Conservation (phyloP, 2,329 filamentous ascomycete species). For the Tothia fuscella region DNA sequence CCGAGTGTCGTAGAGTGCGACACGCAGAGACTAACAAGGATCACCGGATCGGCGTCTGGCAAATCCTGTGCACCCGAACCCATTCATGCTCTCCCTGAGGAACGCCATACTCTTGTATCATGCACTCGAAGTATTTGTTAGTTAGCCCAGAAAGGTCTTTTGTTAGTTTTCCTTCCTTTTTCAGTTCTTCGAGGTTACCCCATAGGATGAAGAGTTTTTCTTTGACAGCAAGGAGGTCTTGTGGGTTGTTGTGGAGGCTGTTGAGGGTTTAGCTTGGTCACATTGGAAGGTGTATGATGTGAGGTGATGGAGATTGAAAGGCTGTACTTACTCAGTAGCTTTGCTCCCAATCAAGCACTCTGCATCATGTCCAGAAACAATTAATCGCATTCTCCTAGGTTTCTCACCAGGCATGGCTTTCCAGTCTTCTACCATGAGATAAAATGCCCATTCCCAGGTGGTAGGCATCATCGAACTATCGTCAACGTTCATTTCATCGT, state of each 20-base stretch:
- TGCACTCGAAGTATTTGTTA: constrained; percentile 35
- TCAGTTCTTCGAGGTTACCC: constrained; percentile 72
- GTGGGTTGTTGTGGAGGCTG: constrained; percentile 45
- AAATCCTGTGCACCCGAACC: constrained; percentile 24
- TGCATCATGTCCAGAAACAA: constrained; percentile 50
- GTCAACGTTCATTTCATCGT: constrained; percentile 18
- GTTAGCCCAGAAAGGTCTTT: constrained; percentile 19
- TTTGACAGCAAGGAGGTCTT: constrained; percentile 42
- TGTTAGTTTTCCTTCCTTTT: constrained; percentile 24
- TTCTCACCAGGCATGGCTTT: constrained; percentile 18
- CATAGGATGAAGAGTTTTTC: constrained; percentile 69
- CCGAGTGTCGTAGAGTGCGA: too few species aligned
- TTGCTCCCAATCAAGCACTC: constrained; percentile 44
- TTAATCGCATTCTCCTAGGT: constrained; percentile 28
- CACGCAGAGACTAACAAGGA: too few species aligned
- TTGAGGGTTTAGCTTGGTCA: too few species aligned
- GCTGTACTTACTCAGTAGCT: constrained; percentile 39
- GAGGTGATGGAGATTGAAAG: constrained; percentile 11
- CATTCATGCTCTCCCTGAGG: constrained; percentile 17
- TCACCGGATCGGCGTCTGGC: constrained; percentile 19
- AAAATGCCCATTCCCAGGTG: constrained; percentile 76
- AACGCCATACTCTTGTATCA: constrained; percentile 30
- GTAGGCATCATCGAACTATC: constrained; percentile 15
- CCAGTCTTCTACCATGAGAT: constrained; percentile 64
- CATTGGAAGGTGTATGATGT: too few species aligned